Evolutionary conservation across 176 grass and related monocot species (phyloP).

Genomic region (Echinochloa phyllopogon): DNA sequence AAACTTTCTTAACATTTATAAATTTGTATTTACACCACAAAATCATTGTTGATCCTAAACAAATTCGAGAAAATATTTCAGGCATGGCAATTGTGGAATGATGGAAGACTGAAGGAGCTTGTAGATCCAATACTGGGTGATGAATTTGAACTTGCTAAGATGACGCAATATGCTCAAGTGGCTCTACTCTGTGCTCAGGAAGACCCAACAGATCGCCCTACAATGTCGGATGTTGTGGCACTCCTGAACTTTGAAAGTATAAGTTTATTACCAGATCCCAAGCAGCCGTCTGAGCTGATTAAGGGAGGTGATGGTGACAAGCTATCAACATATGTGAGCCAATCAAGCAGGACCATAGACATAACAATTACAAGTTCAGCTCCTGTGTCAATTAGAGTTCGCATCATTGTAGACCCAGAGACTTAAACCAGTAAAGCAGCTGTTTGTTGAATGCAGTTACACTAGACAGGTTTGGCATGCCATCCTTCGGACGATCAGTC

Average conservation of each 20-base stretch:
- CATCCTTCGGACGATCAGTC: too few relatives aligned
- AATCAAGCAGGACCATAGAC: slow-evolving; percentile 47
- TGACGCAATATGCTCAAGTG: slow-evolving; percentile 35
- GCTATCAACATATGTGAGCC: neutral
- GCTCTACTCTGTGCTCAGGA: slow-evolving; percentile 62
- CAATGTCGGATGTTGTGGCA: slow-evolving; percentile 44
- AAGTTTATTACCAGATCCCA: slow-evolving; percentile 30
- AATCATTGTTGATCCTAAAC: neutral
- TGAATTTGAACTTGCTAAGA: slow-evolving; percentile 2
- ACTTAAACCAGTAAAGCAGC: too few relatives aligned
- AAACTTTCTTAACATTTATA: neutral
- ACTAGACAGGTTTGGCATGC: too few relatives aligned
- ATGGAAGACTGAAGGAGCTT: slow-evolving; percentile 39
- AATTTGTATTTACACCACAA: neutral
- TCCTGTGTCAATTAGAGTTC: slow-evolving; percentile 40
- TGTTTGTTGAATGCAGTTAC: too few relatives aligned
- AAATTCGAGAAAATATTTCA: slow-evolving; percentile 27
- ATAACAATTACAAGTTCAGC: slow-evolving; percentile 46
- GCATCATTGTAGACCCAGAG: slow-evolving; percentile 44
- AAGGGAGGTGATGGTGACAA: neutral
- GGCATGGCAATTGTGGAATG: slow-evolving; percentile 56
- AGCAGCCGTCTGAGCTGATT: slow-evolving; percentile 18
- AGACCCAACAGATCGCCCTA: slow-evolving; percentile 47
- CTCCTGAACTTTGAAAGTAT: slow-evolving; percentile 44
- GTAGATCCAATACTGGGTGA: slow-evolving; percentile 41